Conservation (phyloP, 148 eudicot genomes). For the Linanthus parryae region DNA sequence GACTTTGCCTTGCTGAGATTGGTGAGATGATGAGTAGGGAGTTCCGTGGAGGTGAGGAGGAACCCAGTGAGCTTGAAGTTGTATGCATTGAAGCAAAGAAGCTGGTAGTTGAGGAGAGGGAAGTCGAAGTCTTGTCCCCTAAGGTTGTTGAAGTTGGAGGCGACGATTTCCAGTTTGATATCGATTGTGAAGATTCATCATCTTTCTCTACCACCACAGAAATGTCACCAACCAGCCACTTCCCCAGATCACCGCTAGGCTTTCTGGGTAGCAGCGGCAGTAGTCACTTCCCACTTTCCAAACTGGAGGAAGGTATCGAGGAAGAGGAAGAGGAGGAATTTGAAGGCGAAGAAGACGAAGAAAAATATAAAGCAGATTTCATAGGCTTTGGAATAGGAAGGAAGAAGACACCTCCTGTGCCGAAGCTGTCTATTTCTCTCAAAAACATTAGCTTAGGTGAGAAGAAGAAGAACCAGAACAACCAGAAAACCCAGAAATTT, state of each 20-base stretch:
- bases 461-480: too few relatives aligned
- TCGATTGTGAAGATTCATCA: constrained; percentile 76
- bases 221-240: constrained; percentile 25
- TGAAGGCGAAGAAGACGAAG: constrained; percentile 30
- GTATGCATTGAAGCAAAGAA: constrained; percentile 79
- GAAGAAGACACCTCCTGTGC: constrained; percentile 25
- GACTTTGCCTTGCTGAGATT: constrained; percentile 92
- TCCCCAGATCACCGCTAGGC: constrained; percentile 20
- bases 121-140: constrained; percentile 33
- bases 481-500: constrained; percentile 27
- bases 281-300: constrained; percentile 9
- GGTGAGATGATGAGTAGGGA: constrained; percentile 99
- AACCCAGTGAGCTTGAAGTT: constrained; percentile 90
- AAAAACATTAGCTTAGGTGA: constrained; percentile 53
- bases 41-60: constrained; percentile 86
- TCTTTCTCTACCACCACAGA: too few relatives aligned
- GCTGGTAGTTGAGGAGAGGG: constrained; percentile 55
- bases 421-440: constrained; percentile 60
- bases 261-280: not conserved
- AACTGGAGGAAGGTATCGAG: constrained; percentile 11
- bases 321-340: constrained; percentile 72
- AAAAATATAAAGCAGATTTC: constrained; percentile 3
- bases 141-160: constrained; percentile 28
- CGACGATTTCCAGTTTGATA: constrained; percentile 49
- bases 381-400: constrained; percentile 1